Evolutionary conservation across 2,329 filamentous ascomycete species (phyloP).

Genomic region (Cercospora canescens): DNA sequence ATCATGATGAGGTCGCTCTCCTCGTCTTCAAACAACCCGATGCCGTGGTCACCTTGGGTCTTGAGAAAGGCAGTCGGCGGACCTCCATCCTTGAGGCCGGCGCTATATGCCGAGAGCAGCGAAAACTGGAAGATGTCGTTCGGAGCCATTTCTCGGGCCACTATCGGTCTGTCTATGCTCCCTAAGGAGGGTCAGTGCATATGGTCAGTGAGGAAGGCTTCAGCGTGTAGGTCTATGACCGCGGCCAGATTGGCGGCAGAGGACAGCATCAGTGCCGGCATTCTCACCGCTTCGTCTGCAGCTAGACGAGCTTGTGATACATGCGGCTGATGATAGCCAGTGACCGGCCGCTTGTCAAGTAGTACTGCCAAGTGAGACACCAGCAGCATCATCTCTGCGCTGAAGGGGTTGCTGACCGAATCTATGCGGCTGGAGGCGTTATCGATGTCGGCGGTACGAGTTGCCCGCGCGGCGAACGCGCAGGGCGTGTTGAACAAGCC

Average conservation of each 20-base stretch:
- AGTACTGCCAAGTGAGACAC: neutral
- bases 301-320: neutral
- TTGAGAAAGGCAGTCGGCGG: conserved; percentile 39
- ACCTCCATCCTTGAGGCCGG: conserved; percentile 39
- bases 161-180: conserved; percentile 29
- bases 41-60: conserved; percentile 45
- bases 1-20: conserved; percentile 38
- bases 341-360: neutral
- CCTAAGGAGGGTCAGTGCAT: neutral
- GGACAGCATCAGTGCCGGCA: neutral
- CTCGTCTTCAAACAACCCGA: conserved; percentile 41
- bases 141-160: conserved; percentile 33
- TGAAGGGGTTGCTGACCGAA: no score
- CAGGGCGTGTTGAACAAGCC: neutral
- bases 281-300: conserved; percentile 6
- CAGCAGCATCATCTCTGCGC: neutral
- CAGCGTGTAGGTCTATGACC: neutral
- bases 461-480: neutral
- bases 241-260: neutral
- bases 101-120: conserved; percentile 38
- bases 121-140: conserved; percentile 50
- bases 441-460: neutral
- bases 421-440: neutral
- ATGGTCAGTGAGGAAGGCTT: neutral
- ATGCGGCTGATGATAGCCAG: neutral